Percentiles rank a stretch among this genome's conserved stretches.
Conservation (phyloP, 1,139 yeast genomes). For the Hansenula lynferdii region DNA sequence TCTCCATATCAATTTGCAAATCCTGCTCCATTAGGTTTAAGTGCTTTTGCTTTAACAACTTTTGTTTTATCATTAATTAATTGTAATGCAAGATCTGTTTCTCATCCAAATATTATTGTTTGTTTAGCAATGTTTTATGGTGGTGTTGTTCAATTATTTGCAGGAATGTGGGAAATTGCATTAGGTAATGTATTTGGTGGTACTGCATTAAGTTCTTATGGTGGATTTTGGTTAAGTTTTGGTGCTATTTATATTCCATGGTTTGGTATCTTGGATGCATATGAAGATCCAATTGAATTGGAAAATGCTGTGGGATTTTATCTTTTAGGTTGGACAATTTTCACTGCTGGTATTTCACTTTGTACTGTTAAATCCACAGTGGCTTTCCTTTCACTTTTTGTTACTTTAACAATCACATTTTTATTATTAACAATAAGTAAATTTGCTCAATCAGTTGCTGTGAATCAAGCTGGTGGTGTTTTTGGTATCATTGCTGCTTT, state of each 20-base stretch:
- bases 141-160: conserved; percentile 61
- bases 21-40: conserved; percentile 84
- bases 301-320: conserved; percentile 67
- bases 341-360: conserved; percentile 62
- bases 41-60: conserved; percentile 81
- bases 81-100: conserved; percentile 56
- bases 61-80: conserved; percentile 71
- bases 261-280: conserved; percentile 66
- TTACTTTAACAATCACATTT: conserved; percentile 60
- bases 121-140: conserved; percentile 70
- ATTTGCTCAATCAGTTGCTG: conserved; percentile 26
- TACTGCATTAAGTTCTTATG: conserved; percentile 73
- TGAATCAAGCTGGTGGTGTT: conserved; percentile 71
- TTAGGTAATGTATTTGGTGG: conserved; percentile 90
- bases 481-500: conserved; percentile 77
- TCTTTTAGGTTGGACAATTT: conserved; percentile 74
- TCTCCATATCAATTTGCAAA: conserved; percentile 75
- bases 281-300: conserved; percentile 33
- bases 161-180: conserved; percentile 77
- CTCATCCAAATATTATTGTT: conserved; percentile 42
- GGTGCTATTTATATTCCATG: conserved; percentile 69
- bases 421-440: conserved; percentile 50
- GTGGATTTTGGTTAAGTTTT: conserved; percentile 84
- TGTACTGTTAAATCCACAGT: conserved; percentile 77
- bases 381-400: conserved; percentile 66